Evolutionary conservation across 2,329 filamentous ascomycete species (phyloP), one percentile per base, ranked within the genome.

Genomic region (Corniculantispora saksenae): DNA sequence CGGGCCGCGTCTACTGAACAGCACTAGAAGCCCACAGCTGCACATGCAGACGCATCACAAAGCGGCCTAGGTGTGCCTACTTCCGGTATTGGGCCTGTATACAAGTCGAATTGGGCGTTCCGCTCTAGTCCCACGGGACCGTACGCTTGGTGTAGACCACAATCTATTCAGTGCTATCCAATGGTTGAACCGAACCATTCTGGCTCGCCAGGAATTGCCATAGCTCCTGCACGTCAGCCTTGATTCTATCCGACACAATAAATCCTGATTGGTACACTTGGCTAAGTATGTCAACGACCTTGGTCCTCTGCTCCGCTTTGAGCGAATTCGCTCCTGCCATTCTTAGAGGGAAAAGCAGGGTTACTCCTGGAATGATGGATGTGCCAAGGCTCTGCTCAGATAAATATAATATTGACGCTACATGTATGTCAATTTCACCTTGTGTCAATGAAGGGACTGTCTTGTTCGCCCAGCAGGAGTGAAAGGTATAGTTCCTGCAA

Each of bases 401-500:
- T 19, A 32, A 19, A n/a, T 15, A 32, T 25, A 53, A 53, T 29
- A 29, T 53, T 32, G 50, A 29, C 4, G 8, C 25, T 19, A 53
- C 23, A n/a, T 53, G 50, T 29, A 25, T 25, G 6, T 53, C 27
- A 53, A 35, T 35, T 0, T 71, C 66, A 1, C 4, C 15, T 3
- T 13, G 1, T 1, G 29, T 61, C 0, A 74, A 32, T 1, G 1
- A 1, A 0, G 73, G 72, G 12, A 69, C 59, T 0, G 9, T 17
- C 6, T n/a, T 25, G 3, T 25, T 7, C 9, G 59, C 29, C 72
- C 71, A 74, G 27, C 53, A 70, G 0, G 64, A 43, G 35, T 74
- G 71, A 6, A 66, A 74, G 0, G 65, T 71, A 2, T 66, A 75
- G n/a, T 71, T 73, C 3, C 61, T 67, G 21, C 65, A 70, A 7